Base-by-base conservation (phyloP, 495 filamentous ascomycete genomes). In the Clohesyomyces aquaticus region DNA sequence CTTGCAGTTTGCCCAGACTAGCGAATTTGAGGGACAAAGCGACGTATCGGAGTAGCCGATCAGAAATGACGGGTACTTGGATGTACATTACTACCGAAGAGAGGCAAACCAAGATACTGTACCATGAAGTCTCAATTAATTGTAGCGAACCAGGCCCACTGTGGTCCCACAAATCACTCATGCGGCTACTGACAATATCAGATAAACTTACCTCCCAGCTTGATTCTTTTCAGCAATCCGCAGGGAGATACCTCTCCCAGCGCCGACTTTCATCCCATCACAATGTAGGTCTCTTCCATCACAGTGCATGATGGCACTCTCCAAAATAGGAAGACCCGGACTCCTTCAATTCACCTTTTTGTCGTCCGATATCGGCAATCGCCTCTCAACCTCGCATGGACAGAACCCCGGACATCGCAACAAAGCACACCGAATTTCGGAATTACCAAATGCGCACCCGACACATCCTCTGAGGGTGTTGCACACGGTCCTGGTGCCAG, bases 331-430 rank as follows among this genome's bases (percentile, higher is more conserved):
- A n/a, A n/a, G n/a, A n/a, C n/a, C n/a, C n/a, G n/a, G n/a, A n/a
- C n/a, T n/a, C n/a, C n/a, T n/a, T n/a, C n/a, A n/a, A n/a, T n/a
- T n/a, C n/a, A n/a, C n/a, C 61, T 16, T 43, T 52, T 19, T 45
- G n/a, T 22, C 25, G 22, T 48, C 62, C 62, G 62, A 65, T 65
- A 55, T 48, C 62, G 62, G 62, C 56, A n/a, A 53, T 29, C 53
- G 27, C 29, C 19, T 19, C 38, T 26, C 42, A 3, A 19, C 12
- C 38, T 19, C 55, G 54, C 38, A 18, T 58, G 55, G 55, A 55
- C 35, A 28, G 16, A 19, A 14, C 23, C 53, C 45, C 28, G 18
- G 38, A 32, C 14, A 43, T 59, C 55, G 46, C 55, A 29, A 14
- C 29, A 58, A 52, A 28, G 12, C 35, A 45, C 60, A 50, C 63